phyloP scores from a whole-genome alignment of 73 alveolate species.

The Symbiodinium natans region DNA sequence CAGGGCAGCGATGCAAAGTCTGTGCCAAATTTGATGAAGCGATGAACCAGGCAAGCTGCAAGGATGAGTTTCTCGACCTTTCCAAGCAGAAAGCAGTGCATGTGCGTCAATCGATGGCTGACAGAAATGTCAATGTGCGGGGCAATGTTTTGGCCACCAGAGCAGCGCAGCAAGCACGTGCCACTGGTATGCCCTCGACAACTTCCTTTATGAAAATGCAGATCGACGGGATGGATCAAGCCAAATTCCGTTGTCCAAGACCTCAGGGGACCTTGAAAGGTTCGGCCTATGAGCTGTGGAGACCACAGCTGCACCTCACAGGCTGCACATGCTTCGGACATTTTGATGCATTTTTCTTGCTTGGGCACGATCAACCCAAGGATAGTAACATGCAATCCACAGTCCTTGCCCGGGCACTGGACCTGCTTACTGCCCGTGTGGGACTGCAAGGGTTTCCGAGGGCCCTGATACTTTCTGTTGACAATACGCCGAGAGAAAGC shows the following conservation, averaged over 20 bases:
- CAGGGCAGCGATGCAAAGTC: background rate
- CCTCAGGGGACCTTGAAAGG: background rate
- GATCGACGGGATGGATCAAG: background rate
- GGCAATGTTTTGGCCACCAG: background rate
- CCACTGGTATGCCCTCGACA: background rate
- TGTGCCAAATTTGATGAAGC: background rate
- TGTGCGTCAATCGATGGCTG: background rate
- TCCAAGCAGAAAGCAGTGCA: too few relatives aligned
- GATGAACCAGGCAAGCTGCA: background rate
- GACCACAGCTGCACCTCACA: background rate
- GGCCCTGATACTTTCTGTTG: background rate
- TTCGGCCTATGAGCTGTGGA: background rate
- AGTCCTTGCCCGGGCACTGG: background rate
- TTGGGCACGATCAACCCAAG: background rate
- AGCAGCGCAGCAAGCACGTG: background rate
- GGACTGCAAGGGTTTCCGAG: background rate
- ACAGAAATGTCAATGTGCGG: background rate
- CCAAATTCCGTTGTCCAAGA: background rate
- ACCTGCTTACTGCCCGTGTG: background rate
- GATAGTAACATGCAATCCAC: background rate
- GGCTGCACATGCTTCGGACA: constrained; percentile 1
- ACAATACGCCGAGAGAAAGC: constrained; percentile 23
- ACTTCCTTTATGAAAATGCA: background rate
- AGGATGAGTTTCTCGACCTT: too few relatives aligned
- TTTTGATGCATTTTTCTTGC: background rate